Evolutionary conservation across 805 yeast species (phyloP).

Genomic region (Candida sithepensis): DNA sequence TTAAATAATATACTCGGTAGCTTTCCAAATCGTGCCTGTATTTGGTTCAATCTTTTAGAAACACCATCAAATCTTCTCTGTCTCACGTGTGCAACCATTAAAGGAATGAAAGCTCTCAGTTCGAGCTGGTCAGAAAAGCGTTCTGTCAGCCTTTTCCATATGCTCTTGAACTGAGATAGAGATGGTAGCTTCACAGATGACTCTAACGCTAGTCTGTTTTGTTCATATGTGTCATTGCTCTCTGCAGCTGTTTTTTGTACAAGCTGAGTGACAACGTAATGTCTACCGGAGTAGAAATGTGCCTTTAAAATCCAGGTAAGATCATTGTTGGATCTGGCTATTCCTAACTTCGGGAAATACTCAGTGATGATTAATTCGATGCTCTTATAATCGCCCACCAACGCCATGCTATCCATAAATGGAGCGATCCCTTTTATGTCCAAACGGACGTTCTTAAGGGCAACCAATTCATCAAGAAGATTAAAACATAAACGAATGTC

Average conservation of each 20-base stretch:
- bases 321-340: constrained; percentile 16
- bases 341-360: constrained; percentile 23
- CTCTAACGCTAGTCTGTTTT: constrained; percentile 20
- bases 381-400: constrained; percentile 24
- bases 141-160: constrained; percentile 18
- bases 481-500: constrained; percentile 35
- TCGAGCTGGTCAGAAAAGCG: constrained; percentile 11
- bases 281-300: constrained; percentile 23
- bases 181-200: constrained; percentile 18
- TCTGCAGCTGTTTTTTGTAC: constrained; percentile 10
- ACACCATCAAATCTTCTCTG: constrained; percentile 13
- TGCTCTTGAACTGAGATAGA: constrained; percentile 11
- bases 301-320: constrained; percentile 23
- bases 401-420: constrained; percentile 17
- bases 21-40: constrained; percentile 7
- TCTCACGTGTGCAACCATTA: constrained; percentile 20
- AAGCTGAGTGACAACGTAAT: constrained; percentile 15
- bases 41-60: constrained; percentile 13
- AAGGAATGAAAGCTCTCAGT: constrained; percentile 17
- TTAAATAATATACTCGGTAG: constrained; percentile 24
- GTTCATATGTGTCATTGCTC: constrained; percentile 11
- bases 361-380: constrained; percentile 18
- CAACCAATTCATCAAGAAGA: constrained; percentile 28
- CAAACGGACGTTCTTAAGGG: constrained; percentile 7
- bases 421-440: constrained; percentile 14